Base-by-base conservation (phyloP, 495 filamentous ascomycete species). In the Rhypophila decipiens region DNA sequence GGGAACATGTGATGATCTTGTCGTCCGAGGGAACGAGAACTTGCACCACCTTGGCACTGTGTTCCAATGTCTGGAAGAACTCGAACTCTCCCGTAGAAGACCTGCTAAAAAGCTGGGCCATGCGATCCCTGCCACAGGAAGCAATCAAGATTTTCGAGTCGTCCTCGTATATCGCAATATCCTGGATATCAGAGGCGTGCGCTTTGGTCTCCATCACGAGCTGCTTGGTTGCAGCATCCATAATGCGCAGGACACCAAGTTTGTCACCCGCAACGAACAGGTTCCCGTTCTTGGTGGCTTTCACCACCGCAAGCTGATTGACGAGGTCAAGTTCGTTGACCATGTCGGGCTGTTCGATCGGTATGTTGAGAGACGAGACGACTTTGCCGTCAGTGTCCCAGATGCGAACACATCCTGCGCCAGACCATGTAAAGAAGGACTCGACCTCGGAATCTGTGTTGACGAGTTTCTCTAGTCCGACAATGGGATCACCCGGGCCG, bases 341-440 rank as follows among this genome's bases (percentile, higher is more conserved):
- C 7, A 65, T 59, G 11, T 67, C 70, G 17, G 72, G 51, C 56
- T 89, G 82, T 36, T 93, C 86, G 4, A 96, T 63, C 24, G 80
- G 71, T 24, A 94, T 75, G 11, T 75, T 62, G 44, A 85, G 72
- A n/a, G 79, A 76, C 19, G 71, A 72, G 40, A 70, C 77, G 47
- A 84, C 80, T 36, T 74, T 72, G 33, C 93, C 94, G 12, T 85
- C 76, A 7, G 78, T 63, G 55, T 81, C 73, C 93, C 94, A 98
- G 56, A 93, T 82, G 27, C 86, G 76, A 33, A 96, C 79, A 20
- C 70, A 74, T 4, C 93, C 93, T 47, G 77, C 78, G 39, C 75
- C 77, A 9, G 90, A 87, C 87, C 88, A 97, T 0, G 89, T 95
- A 54, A 87, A 84, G 60, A 96, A 95, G 22, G 82, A 77, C 2